Base-by-base conservation (phyloP, 208 protist species). In the Balamuthia mandrillaris region DNA sequence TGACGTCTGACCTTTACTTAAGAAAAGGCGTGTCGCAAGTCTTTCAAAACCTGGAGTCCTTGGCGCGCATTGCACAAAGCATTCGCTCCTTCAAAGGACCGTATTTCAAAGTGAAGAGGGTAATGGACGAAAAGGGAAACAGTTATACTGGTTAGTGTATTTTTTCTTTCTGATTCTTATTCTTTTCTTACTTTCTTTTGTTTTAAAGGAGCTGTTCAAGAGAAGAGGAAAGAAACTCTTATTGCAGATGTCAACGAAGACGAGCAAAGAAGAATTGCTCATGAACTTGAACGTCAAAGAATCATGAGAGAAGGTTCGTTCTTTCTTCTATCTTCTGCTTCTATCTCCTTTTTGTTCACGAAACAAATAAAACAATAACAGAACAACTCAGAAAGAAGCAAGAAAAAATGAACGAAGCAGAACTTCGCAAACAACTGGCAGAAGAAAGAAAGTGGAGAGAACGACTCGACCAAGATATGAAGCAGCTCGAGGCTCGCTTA, bases 1-100 rank as follows among this genome's bases (percentile, higher is more conserved):
- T 87, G 1, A 58, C 78, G 0, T 81, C 58, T 1, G 87, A 90
- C 47, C 65, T 90, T 24, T 90, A 90, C 18, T 33, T 49, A 2
- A 29, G 63, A 18, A 89, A 86, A 49, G 49, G 68, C 68, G 58
- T 9, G 49, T 41, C 16, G 29, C 4, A 81, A 52, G 74, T 81
- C 51, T 65, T 81, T 24, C 74, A 81, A 42, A 81, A 81, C 51
- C 35, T 81, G 49, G 51, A 81, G 27, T 58, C 74, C 12, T n/a
- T 81, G 14, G 47, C 74, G 7, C 74, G 74, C 18, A 63, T 81
- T 35, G 74, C 74, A 10, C 74, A 81, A 10, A 65, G 35, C 24
- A 18, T 45, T 6, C 31, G 51, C 31, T 45, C 49, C 10, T 81
- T 65, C 35, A 58, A 47, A 27, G 74, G 74, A 18, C 74, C 49